A percentile compares a stretch with the other conserved stretches of the same genome.
Conservation (phyloP, 2,329 filamentous ascomycete species). For the Dothideomycetes sp. region DNA sequence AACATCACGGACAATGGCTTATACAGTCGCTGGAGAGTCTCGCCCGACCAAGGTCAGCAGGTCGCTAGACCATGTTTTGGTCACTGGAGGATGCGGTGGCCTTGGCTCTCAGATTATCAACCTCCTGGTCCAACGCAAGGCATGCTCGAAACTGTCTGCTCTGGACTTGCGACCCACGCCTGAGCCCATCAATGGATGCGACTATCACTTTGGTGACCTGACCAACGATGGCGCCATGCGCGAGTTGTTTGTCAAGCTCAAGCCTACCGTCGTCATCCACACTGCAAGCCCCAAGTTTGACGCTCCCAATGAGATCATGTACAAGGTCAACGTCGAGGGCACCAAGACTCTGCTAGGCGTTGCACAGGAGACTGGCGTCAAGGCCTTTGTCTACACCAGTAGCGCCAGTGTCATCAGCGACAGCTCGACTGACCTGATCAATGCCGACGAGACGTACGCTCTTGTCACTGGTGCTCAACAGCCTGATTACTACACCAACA, state of each 20-base stretch:
- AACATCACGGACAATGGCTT: not conserved
- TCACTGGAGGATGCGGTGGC: slow-evolving; percentile 44
- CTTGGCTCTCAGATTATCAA: slow-evolving; percentile 43
- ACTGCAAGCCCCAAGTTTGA: slow-evolving; percentile 40
- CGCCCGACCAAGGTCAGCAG: slow-evolving; percentile 11
- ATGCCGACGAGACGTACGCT: slow-evolving; percentile 42
- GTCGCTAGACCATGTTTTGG: slow-evolving; percentile 37
- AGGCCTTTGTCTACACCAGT: slow-evolving; percentile 46
- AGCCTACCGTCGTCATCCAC: slow-evolving; percentile 41
- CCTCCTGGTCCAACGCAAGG: slow-evolving; percentile 33
- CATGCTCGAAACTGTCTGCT: slow-evolving; percentile 36
- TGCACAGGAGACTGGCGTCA: slow-evolving; percentile 40
- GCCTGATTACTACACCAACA: slow-evolving; percentile 43
- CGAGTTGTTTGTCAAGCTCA: slow-evolving; percentile 33
- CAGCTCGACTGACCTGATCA: slow-evolving; percentile 35
- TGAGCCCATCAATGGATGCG: slow-evolving; percentile 34
- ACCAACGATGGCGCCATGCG: slow-evolving; percentile 36
- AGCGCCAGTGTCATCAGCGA: slow-evolving; percentile 42
- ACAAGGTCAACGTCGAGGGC: slow-evolving; percentile 44
- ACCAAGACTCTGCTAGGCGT: slow-evolving; percentile 40
- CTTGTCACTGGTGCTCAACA: slow-evolving; percentile 37
- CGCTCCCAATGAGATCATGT: slow-evolving; percentile 33
- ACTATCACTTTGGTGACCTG: slow-evolving; percentile 43
- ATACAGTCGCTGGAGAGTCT: not conserved
- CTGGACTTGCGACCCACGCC: slow-evolving; percentile 37